Evolutionary conservation across 495 filamentous ascomycete species (phyloP).

Genomic region (Talaromyces nanjingensis): DNA sequence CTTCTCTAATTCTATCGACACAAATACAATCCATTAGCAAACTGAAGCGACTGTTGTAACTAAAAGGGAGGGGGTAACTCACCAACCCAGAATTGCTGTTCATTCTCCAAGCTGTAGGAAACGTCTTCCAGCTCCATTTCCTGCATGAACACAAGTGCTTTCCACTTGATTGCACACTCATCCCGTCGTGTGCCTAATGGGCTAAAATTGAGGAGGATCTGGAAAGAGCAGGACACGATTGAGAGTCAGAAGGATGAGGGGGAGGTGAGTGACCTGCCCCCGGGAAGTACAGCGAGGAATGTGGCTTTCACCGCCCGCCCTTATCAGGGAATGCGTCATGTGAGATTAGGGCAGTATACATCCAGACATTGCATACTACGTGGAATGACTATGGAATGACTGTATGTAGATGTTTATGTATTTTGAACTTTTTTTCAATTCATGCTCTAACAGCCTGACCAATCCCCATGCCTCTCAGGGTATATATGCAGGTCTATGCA

Average conservation of each 20-base stretch:
- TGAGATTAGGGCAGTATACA: background rate
- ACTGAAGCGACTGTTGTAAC: constrained; percentile 8
- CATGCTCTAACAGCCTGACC: background rate
- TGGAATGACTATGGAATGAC: background rate
- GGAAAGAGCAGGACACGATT: background rate
- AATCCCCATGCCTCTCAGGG: background rate
- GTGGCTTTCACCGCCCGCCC: constrained; percentile 5
- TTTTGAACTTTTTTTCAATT: background rate
- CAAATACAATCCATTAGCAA: background rate
- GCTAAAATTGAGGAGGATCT: background rate
- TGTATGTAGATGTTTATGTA: background rate
- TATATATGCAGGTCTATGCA: background rate
- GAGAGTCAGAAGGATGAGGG: background rate
- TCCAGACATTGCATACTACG: background rate
- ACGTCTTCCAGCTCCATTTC: constrained; percentile 56
- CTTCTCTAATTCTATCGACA: constrained; percentile 63
- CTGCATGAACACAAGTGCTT: constrained; percentile 32
- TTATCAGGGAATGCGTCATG: constrained; percentile 6
- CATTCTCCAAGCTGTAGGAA: constrained; percentile 65
- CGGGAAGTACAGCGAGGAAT: background rate
- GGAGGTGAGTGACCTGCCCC: background rate
- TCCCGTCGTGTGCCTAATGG: constrained; percentile 1
- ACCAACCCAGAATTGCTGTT: constrained; percentile 94
- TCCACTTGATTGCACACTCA: constrained; percentile 3
- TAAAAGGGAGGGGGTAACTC: constrained; percentile 23